Conservation (phyloP, 2,329 filamentous ascomycete genomes). For the Botrytis cinerea region DNA sequence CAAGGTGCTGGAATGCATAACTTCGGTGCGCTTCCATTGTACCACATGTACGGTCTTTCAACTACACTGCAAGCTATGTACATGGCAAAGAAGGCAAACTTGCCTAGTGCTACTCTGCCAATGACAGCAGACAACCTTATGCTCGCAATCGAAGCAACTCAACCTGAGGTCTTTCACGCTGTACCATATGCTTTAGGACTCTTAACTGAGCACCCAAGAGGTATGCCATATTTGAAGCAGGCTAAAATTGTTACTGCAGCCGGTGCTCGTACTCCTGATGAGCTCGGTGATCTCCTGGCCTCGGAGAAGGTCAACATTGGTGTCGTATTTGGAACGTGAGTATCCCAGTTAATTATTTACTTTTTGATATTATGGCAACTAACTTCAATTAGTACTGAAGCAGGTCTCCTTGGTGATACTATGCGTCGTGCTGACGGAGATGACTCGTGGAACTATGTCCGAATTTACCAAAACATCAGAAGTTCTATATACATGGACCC, state of each 20-base stretch:
- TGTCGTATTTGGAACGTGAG: slow-evolving; percentile 52
- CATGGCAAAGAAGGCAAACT: slow-evolving; percentile 50
- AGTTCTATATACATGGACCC: slow-evolving; percentile 32
- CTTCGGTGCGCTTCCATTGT: slow-evolving; percentile 59
- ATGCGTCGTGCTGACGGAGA: slow-evolving; percentile 52
- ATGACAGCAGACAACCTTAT: slow-evolving; percentile 53
- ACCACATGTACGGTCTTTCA: slow-evolving; percentile 59
- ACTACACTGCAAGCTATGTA: slow-evolving; percentile 56
- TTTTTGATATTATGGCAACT: neutral
- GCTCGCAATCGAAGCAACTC: slow-evolving; percentile 45
- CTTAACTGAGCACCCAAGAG: slow-evolving; percentile 58
- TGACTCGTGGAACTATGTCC: slow-evolving; percentile 62
- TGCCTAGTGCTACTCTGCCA: slow-evolving; percentile 57
- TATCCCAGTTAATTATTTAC: neutral
- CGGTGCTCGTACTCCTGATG: slow-evolving; percentile 60
- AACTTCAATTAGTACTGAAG: slow-evolving; percentile 50
- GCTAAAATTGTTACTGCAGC: slow-evolving; percentile 57
- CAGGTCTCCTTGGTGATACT: slow-evolving; percentile 61
- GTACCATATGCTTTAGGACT: slow-evolving; percentile 63
- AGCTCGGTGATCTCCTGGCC: slow-evolving; percentile 56
- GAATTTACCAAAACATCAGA: slow-evolving; percentile 33
- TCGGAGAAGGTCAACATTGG: slow-evolving; percentile 55
- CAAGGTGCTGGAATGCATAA: slow-evolving; percentile 44
- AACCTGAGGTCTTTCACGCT: slow-evolving; percentile 45
- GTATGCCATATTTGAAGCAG: slow-evolving; percentile 49